phyloP scores from a whole-genome alignment of 495 filamentous ascomycete genomes.

The Xylaria curta region DNA sequence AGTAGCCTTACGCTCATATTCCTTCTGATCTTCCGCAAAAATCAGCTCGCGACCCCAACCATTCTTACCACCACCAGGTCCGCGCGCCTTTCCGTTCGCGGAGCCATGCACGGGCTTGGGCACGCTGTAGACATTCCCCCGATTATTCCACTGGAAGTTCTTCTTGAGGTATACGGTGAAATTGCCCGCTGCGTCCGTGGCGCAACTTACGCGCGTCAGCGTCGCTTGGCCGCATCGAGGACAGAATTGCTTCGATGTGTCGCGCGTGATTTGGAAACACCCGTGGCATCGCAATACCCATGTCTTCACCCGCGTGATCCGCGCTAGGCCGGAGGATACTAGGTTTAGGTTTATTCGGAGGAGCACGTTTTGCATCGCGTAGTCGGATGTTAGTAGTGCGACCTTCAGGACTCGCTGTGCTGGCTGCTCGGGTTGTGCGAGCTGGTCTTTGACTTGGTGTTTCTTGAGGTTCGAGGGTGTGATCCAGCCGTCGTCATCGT shows the following conservation, averaged over 20 bases:
- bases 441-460: conserved; percentile 69
- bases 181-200: conserved; percentile 76
- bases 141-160: conserved; percentile 95
- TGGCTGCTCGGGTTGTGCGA: conserved; percentile 47
- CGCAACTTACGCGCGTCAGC: conserved; percentile 84
- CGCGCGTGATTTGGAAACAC: conserved; percentile 85
- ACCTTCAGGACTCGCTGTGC: conserved; percentile 73
- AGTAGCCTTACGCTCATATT: conserved; percentile 71
- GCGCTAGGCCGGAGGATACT: conserved; percentile 74
- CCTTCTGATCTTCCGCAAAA: conserved; percentile 94
- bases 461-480: conserved; percentile 91
- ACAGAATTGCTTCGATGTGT: conserved; percentile 93
- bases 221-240: conserved; percentile 87
- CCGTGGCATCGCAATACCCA: conserved; percentile 93
- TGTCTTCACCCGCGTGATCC: conserved; percentile 79
- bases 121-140: conserved; percentile 86
- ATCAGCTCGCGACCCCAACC: conserved; percentile 85
- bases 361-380: conserved; percentile 94
- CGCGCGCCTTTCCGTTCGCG: conserved; percentile 71
- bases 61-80: conserved; percentile 79
- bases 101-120: conserved; percentile 88
- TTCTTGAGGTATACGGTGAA: conserved; percentile 90
- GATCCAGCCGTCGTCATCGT: conserved; percentile 87
- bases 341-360: conserved; percentile 95
- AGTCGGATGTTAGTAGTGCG: conserved; percentile 90